Base-by-base conservation (phyloP, 2,329 filamentous ascomycete genomes). In the Phialophora chinensis region DNA sequence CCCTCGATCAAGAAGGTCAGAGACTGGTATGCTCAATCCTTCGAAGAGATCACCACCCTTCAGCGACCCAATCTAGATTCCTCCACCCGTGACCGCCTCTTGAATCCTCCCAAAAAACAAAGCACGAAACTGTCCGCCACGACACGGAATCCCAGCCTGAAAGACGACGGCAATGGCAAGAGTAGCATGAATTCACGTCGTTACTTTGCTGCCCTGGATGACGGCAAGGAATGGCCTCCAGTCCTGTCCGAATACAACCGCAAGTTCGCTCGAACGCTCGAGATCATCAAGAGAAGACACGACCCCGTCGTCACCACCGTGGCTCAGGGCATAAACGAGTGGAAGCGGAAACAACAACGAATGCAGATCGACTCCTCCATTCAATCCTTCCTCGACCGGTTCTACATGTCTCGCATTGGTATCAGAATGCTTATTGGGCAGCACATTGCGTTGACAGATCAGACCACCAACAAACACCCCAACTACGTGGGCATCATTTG, bases 341-440 rank as follows among this genome's bases (percentile, higher is more conserved):
- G 96, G 85, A 99, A 99, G 83, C 91, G 94, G 63, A 94, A 91
- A 77, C 88, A 93, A 69, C 95, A 99, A 84, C 89, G 95, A 62
- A 95, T 98, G 90, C 95, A 98, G 77, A 99, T 99, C 75, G 95
- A 98, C 80, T 90, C 93, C 77, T 70, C 93, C 73, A 97, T 99
- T 66, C 95, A 99, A 79, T 90, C 92, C 63, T 99, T 99, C 83
- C 88, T 99, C 72, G 95, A 99, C 81, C 91, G 95, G 66, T 99
- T 99, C 81, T 99, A 99, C 85, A 99, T 99, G 95, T 97, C 93
- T 53, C 92, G 95, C 69, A 99, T 99, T 75, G 95, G 95, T 72
- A 99, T 99, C 73, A 91, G 95, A 74, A 99, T 99, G 95, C 88
- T 99, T 59, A 97, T 99, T 74, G 95, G 95, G 61, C 95, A 99